Evolutionary conservation across 495 filamentous ascomycete species (phyloP), one percentile per base, ranked within the genome.

Genomic region (Chaetomium cochliodes): DNA sequence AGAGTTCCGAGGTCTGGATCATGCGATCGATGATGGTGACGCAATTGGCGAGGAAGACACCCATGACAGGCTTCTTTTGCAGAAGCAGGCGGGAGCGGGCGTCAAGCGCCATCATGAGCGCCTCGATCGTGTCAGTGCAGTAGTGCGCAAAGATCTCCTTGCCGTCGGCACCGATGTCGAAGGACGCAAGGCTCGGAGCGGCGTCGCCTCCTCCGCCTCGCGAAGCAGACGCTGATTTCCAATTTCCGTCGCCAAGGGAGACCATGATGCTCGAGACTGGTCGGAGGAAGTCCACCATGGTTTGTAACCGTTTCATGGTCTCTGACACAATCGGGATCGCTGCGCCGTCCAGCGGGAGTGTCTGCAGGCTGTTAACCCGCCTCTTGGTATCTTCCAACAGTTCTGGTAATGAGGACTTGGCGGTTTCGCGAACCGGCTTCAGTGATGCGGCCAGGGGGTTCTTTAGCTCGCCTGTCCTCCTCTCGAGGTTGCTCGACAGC

Each of bases 41-140:
- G 64, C 90, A 91, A 74, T 99, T 99, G 52, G 91, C 90, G 60
- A 99, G 76, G 74, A 98, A 96, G 16, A 97, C 92, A 52, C 93
- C 94, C 54, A 91, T 82, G 16, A 89, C 79, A 18, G 86, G 84
- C 75, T 91, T 94, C 60, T 87, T 87, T 70, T 92, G 92, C 54
- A 96, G 84, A 44, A 96, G 77, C 4, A 79, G 70, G n/a, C 87
- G 82, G 11, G 88, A 86, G 63, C 91, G 92, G 56, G 82, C 78
- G 61, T 97, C 92, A n/a, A 98, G 82, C 22, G 86, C 79, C 47
- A 81, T 80, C 74, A 97, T 87, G 47, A 97, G 81, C 8, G 86
- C 80, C 49, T 96, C 92, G 66, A 97, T 87, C 60, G 88, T 92
- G 73, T 97, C 93, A 49, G 86, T 78, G 69, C 88, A 88, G 77